These are phyloP conservation scores for Penicillium desertorum DNA, from an alignment of 495 filamentous ascomycete genomes.

Conservation along the genomic window DNA sequence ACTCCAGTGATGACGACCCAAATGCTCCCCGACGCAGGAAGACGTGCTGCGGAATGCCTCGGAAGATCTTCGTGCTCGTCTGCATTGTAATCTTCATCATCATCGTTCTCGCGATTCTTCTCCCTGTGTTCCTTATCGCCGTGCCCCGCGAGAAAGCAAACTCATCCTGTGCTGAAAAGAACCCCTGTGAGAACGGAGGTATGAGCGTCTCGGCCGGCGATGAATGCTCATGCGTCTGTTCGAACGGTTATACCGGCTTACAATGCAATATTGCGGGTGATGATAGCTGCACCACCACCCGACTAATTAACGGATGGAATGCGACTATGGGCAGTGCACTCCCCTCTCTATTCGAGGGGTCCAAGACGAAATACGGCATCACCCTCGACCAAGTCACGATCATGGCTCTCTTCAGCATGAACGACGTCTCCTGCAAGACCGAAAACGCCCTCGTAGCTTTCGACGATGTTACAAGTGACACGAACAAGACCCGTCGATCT, in stretches of 20 bases:
- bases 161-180: slow-evolving; percentile 52
- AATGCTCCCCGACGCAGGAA: slow-evolving; percentile 26
- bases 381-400: slow-evolving; percentile 64
- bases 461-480: slow-evolving; percentile 44
- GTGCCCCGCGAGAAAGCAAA: slow-evolving; percentile 55
- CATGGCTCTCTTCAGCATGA: slow-evolving; percentile 72
- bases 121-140: slow-evolving; percentile 81
- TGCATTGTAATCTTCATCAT: slow-evolving; percentile 67
- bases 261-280: slow-evolving; percentile 62
- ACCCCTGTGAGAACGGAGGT: slow-evolving; percentile 77
- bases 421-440: slow-evolving; percentile 70
- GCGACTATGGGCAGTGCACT: slow-evolving; percentile 80
- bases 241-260: slow-evolving; percentile 79
- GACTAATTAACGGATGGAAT: slow-evolving; percentile 56
- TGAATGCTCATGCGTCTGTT: slow-evolving; percentile 81
- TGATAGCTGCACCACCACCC: slow-evolving; percentile 69
- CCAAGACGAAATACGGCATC: slow-evolving; percentile 70
- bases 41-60: slow-evolving; percentile 77
- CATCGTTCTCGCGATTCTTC: slow-evolving; percentile 82
- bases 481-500: slow-evolving; percentile 32
- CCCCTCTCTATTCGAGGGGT: slow-evolving; percentile 64
- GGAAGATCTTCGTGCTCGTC: slow-evolving; percentile 74
- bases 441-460: slow-evolving; percentile 89
- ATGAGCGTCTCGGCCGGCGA: slow-evolving; percentile 63
- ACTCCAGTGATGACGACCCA: slow-evolving; percentile 24